A percentile compares a stretch with the other conserved stretches of the same genome.
These are phyloP conservation scores for Penicillium olsonii DNA, from an alignment of 2,329 filamentous ascomycete species.

Conservation along the genomic window DNA sequence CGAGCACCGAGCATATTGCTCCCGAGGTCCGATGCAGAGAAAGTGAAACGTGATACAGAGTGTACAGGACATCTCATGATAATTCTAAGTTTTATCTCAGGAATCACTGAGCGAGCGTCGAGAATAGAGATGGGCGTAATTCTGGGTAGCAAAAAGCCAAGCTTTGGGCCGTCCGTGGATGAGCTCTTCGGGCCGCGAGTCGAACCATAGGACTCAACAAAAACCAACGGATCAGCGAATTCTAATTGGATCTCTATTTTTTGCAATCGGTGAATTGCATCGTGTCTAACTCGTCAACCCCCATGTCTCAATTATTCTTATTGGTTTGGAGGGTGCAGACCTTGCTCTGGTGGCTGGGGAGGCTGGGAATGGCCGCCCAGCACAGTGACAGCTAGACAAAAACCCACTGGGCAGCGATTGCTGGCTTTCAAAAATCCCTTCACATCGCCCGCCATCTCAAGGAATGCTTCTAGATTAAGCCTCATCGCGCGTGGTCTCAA, in stretches of 20 bases:
- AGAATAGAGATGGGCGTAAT: neutral
- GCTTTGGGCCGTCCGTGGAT: conserved; percentile 8
- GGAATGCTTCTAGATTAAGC: conserved; percentile 27
- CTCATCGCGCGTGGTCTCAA: conserved; percentile 17
- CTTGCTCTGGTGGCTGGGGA: conserved; percentile 25
- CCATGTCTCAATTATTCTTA: conserved; percentile 19
- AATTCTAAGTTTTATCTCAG: too few relatives aligned
- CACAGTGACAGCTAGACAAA: conserved; percentile 24
- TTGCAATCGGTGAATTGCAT: conserved; percentile 11
- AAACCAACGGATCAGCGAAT: conserved; percentile 7
- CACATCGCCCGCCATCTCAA: conserved; percentile 9
- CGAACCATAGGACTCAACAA: conserved; percentile 9
- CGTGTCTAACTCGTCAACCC: conserved; percentile 16
- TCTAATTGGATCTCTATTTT: conserved; percentile 10
- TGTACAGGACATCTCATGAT: too few relatives aligned
- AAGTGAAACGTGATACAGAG: too few relatives aligned
- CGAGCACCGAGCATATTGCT: too few relatives aligned
- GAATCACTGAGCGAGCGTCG: neutral
- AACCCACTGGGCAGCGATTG: conserved; percentile 17
- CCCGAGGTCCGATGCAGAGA: too few relatives aligned
- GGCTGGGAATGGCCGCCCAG: conserved; percentile 25
- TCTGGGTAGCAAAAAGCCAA: conserved; percentile 2
- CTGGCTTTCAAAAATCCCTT: conserved; percentile 11
- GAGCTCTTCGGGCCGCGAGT: conserved; percentile 7
- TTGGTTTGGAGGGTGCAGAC: conserved; percentile 15